Percentiles rank a stretch among this genome's conserved stretches.
These are phyloP conservation scores for Backusella tuberculispora DNA, from an alignment of 192 early-diverging fungal genomes.

Conservation along the genomic window DNA sequence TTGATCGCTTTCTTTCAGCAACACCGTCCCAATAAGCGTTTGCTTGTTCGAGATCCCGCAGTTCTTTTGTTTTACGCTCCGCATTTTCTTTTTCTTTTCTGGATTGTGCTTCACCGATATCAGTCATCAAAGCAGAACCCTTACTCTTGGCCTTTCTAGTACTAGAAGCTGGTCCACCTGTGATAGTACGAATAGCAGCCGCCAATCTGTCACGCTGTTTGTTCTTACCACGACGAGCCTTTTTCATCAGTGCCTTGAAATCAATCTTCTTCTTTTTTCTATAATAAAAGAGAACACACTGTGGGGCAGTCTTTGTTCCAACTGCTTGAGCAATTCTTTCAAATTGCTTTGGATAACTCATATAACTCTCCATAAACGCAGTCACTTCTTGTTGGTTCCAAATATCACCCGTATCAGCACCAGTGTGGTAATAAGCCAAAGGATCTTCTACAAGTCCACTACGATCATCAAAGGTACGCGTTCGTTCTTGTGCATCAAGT, in stretches of 20 bases:
- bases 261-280: constrained; percentile 75
- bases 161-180: constrained; percentile 42
- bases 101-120: constrained; percentile 59
- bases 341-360: constrained; percentile 77
- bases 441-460: constrained; percentile 65
- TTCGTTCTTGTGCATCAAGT: constrained; percentile 58
- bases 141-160: constrained; percentile 42
- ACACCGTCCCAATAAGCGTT: constrained; percentile 43
- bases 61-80: constrained; percentile 48
- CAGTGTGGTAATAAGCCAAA: constrained; percentile 61
- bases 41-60: constrained; percentile 51
- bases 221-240: constrained; percentile 51
- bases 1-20: constrained; percentile 28
- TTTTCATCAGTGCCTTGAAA: constrained; percentile 64
- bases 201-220: constrained; percentile 51
- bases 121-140: constrained; percentile 49
- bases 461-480: constrained; percentile 59
- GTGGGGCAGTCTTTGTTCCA: constrained; percentile 64
- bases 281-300: constrained; percentile 81
- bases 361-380: constrained; percentile 67
- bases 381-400: constrained; percentile 72
- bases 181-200: constrained; percentile 41
- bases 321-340: constrained; percentile 69
- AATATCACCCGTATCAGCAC: constrained; percentile 54
- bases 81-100: constrained; percentile 46